These are phyloP conservation scores for Chaetoceros muelleri DNA, from an alignment of 108 stramenopile genomes.

Conservation along the genomic window DNA sequence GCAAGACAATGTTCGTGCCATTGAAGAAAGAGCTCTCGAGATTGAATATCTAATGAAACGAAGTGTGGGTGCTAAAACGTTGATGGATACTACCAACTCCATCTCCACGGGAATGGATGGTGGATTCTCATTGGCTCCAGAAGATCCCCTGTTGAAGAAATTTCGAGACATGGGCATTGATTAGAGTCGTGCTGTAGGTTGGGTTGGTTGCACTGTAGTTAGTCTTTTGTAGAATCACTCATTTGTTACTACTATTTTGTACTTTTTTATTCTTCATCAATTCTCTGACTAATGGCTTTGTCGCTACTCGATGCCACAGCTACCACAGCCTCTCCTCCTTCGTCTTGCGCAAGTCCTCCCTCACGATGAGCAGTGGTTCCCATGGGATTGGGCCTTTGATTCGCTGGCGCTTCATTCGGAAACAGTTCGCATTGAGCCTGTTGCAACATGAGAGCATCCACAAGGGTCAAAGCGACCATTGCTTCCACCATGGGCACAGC, in stretches of 20 bases:
- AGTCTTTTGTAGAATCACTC: no score
- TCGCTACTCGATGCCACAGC: conserved; percentile 10
- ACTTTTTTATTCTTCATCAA: conserved; percentile 66
- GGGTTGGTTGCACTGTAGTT: no score
- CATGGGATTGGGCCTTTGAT: conserved; percentile 74
- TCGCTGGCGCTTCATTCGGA: conserved; percentile 45
- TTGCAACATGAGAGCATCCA: conserved; percentile 94
- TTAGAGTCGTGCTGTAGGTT: no score
- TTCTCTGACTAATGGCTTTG: conserved; percentile 47
- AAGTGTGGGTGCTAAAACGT: conserved; percentile 53
- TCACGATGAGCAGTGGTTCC: conserved; percentile 64
- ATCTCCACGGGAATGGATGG: conserved; percentile 9
- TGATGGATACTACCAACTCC: conserved; percentile 17
- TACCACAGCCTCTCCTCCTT: conserved; percentile 5
- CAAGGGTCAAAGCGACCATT: conserved; percentile 94
- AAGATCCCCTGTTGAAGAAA: conserved; percentile 69
- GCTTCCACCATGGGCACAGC: conserved; percentile 96
- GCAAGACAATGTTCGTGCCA: conserved; percentile 53
- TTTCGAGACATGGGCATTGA: conserved; percentile 72
- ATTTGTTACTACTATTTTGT: no score
- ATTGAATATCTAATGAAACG: conserved; percentile 51
- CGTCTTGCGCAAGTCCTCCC: conserved; percentile 29
- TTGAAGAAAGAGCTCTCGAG: conserved; percentile 64
- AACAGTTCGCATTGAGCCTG: conserved; percentile 83
- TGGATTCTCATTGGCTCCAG: conserved; percentile 37